Evolutionary conservation across 495 filamentous ascomycete genomes (phyloP).

Genomic region (Aspergillus affinis): DNA sequence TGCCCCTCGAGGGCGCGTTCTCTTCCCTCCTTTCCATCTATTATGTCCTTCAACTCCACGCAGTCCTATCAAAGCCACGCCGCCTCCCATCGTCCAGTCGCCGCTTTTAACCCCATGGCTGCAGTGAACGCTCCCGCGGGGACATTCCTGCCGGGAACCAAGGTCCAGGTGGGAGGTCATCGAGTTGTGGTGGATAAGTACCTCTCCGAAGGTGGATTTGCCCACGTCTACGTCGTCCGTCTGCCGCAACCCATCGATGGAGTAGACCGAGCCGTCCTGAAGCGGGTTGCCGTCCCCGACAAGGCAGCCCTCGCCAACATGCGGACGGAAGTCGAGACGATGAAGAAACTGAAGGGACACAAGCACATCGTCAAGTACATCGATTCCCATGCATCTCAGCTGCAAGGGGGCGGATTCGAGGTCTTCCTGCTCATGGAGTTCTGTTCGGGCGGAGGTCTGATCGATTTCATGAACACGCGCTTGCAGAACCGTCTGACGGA

Average conservation of each 20-base stretch:
- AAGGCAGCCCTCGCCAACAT: conserved; percentile 91
- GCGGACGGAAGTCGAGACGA: conserved; percentile 98
- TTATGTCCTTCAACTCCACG: conserved; percentile 36
- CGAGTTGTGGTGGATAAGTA: conserved; percentile 97
- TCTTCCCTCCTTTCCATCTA: conserved; percentile 12
- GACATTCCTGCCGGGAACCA: conserved; percentile 89
- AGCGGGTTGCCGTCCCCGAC: conserved; percentile 96
- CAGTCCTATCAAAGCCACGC: conserved; percentile 35
- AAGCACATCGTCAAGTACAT: conserved; percentile 95
- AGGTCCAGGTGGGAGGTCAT: conserved; percentile 91
- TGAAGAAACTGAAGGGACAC: conserved; percentile 98
- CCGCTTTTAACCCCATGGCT: conserved; percentile 41
- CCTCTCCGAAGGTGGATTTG: conserved; percentile 96
- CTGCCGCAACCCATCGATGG: conserved; percentile 75
- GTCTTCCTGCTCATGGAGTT: conserved; percentile 99
- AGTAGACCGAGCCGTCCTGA: conserved; percentile 83
- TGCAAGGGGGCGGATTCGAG: conserved; percentile 91
- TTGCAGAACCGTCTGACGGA: conserved; percentile 95
- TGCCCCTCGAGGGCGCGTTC: conserved; percentile 28
- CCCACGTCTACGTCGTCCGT: conserved; percentile 95
- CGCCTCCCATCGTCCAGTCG: conserved; percentile 31
- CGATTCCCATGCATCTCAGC: conserved; percentile 93
- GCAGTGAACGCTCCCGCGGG: conserved; percentile 66
- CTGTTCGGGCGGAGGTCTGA: conserved; percentile 79
- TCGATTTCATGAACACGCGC: conserved; percentile 99